Evolutionary conservation across 352 stramenopile genomes (phyloP), one percentile per base, ranked within the genome.

Genomic region (Globisporangium lucens): DNA sequence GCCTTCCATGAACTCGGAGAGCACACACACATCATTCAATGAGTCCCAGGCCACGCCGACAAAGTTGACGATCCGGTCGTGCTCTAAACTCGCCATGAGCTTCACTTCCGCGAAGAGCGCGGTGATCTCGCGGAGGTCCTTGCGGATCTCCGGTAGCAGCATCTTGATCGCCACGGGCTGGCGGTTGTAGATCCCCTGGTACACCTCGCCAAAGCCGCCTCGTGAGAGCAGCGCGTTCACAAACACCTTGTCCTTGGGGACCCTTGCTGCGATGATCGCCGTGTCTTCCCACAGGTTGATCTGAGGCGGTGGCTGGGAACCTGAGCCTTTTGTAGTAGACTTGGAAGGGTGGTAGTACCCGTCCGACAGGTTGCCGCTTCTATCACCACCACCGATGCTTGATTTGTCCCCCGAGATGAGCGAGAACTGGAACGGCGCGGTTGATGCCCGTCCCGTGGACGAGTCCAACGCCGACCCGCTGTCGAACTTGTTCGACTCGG

Each of bases 31-130:
- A 59, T 87, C 78, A 4, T 43, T 71, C 2, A 83, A 75, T 24
- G 75, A 75, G 27, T 81, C 73, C 80, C 80, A 89, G 38, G 78
- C 70, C n/a, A 85, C 78, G 7, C 80, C 80, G 9, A 86, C 47
- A 27, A 86, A 74, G 10, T 61, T 63, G 3, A 89, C 76, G 56
- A 89, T 74, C 5, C 73, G 66, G 10, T 65, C 57, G 51, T 85
- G 76, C 10, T 85, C 69, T 29, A 89, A 22, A 1, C 47, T 33
- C 1, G 76, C 67, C 73, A 83, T 76, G 13, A 89, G 47, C 60
- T 83, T 80, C 53, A 83, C 72, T 60, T 87, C 76, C 0, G 56
- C 61, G 36, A 87, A 57, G 51, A 89, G 83, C 17, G 61, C 56
- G 17, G 75, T 73, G 69, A 80, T 75, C 15, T 80, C 68, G 4